Conservation (phyloP, 179 eudicot genomes). For the Drosera spatulata region DNA sequence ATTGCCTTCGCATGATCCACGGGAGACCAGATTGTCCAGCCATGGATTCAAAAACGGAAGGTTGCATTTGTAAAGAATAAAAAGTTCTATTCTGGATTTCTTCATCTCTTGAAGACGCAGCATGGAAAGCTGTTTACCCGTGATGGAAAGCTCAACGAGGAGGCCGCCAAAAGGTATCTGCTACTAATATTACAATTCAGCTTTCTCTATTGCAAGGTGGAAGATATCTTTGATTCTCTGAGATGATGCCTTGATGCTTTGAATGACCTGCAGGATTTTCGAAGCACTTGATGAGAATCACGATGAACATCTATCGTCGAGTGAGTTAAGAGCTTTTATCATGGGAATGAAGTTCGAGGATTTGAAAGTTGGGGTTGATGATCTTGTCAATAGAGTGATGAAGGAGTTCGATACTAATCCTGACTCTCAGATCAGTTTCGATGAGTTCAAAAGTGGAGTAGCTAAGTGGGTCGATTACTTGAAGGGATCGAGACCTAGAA, state of each 20-base stretch:
- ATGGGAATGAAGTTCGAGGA: conserved; percentile 29
- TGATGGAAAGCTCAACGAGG: conserved; percentile 39
- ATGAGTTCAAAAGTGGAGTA: conserved; percentile 46
- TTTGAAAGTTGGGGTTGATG: conserved; percentile 25
- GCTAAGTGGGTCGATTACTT: conserved; percentile 24
- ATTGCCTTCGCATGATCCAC: too few relatives aligned
- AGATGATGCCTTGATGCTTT: too few relatives aligned
- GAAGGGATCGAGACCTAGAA: conserved; percentile 2
- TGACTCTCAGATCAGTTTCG: conserved; percentile 28
- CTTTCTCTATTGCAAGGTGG: not conserved
- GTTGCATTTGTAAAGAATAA: conserved; percentile 41
- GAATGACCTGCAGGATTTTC: conserved; percentile 31
- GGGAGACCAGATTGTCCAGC: conserved; percentile 41
- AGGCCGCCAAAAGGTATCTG: conserved; percentile 26
- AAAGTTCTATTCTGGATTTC: conserved; percentile 43
- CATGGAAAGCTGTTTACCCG: conserved; percentile 32
- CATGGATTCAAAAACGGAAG: conserved; percentile 49
- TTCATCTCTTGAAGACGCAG: conserved; percentile 36
- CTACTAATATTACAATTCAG: too few relatives aligned
- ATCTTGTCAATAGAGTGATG: conserved; percentile 36
- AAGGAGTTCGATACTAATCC: conserved; percentile 42
- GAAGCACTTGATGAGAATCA: conserved; percentile 29
- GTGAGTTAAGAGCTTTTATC: conserved; percentile 45
- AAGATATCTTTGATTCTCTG: not conserved
- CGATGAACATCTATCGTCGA: conserved; percentile 25